Evolutionary conservation across 2,329 filamentous ascomycete species (phyloP).

Genomic region (Exophiala alcalophila): DNA sequence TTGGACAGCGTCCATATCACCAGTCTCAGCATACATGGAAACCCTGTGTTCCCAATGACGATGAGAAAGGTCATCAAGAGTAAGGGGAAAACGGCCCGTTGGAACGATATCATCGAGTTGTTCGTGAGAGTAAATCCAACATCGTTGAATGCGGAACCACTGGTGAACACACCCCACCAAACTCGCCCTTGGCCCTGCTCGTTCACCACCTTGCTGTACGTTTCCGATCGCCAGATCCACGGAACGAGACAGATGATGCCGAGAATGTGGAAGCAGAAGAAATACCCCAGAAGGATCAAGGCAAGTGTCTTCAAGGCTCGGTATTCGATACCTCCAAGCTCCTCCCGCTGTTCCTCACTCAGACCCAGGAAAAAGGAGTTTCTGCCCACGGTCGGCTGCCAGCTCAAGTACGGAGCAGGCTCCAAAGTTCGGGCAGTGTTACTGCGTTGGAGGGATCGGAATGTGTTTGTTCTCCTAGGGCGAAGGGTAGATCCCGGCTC

Average conservation of each 20-base stretch:
- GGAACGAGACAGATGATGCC: constrained; percentile 71
- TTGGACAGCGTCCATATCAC: constrained; percentile 81
- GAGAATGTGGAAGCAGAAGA: constrained; percentile 75
- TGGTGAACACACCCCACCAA: constrained; percentile 92
- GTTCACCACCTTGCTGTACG: constrained; percentile 65
- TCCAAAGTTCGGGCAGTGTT: constrained; percentile 45
- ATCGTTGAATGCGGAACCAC: constrained; percentile 88
- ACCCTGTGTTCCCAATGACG: constrained; percentile 44
- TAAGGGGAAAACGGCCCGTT: constrained; percentile 43
- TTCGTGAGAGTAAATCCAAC: constrained; percentile 89
- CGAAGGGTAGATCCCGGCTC: constrained; percentile 27
- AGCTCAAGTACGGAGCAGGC: constrained; percentile 85
- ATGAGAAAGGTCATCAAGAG: constrained; percentile 42
- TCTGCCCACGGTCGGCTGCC: constrained; percentile 84
- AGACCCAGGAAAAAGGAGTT: constrained; percentile 91
- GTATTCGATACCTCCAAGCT: constrained; percentile 95
- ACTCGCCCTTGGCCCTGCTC: constrained; percentile 60
- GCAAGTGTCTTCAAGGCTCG: constrained; percentile 83
- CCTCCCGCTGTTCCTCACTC: constrained; percentile 86
- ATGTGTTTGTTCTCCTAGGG: constrained; percentile 53
- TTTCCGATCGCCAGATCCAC: constrained; percentile 68
- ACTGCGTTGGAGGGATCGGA: constrained; percentile 47
- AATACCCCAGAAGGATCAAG: constrained; percentile 74
- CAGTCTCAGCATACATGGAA: constrained; percentile 64
- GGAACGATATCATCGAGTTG: constrained; percentile 72